Evolutionary conservation across 208 protist genomes (phyloP).

Genomic region (Porcisia hertigi): DNA sequence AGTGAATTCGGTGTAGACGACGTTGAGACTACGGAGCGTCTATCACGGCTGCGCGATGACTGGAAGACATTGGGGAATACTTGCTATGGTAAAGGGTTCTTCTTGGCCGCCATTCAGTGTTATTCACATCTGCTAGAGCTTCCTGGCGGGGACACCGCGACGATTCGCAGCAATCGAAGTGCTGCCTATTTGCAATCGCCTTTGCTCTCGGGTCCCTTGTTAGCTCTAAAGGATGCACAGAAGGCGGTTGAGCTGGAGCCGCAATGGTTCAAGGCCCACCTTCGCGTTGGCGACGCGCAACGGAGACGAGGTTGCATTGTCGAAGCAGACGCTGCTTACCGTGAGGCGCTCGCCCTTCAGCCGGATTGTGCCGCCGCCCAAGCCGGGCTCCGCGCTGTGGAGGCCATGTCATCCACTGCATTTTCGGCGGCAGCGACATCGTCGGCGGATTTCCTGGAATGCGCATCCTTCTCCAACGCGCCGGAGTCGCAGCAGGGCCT

Average conservation of each 20-base stretch:
- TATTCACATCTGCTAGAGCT: constrained; percentile 74
- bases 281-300: constrained; percentile 81
- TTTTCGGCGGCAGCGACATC: constrained; percentile 6
- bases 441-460: background rate
- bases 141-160: constrained; percentile 49
- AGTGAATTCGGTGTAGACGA: constrained; percentile 11
- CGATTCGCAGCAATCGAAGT: constrained; percentile 89
- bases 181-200: constrained; percentile 78
- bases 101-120: constrained; percentile 75
- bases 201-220: constrained; percentile 65
- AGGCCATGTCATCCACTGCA: constrained; percentile 35
- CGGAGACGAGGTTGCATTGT: constrained; percentile 91
- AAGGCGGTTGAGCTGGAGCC: constrained; percentile 65
- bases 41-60: constrained; percentile 32
- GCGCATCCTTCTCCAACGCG: background rate
- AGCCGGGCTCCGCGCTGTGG: constrained; percentile 39
- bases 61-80: constrained; percentile 85
- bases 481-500: background rate
- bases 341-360: constrained; percentile 55
- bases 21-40: constrained; percentile 4
- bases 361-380: constrained; percentile 43
- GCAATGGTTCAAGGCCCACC: constrained; percentile 84
- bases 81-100: constrained; percentile 61
- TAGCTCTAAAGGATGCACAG: constrained; percentile 90
- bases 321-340: constrained; percentile 75